Evolutionary conservation across 106 monocot species (phyloP).

Genomic region (Dioscorea zingiberensis): DNA sequence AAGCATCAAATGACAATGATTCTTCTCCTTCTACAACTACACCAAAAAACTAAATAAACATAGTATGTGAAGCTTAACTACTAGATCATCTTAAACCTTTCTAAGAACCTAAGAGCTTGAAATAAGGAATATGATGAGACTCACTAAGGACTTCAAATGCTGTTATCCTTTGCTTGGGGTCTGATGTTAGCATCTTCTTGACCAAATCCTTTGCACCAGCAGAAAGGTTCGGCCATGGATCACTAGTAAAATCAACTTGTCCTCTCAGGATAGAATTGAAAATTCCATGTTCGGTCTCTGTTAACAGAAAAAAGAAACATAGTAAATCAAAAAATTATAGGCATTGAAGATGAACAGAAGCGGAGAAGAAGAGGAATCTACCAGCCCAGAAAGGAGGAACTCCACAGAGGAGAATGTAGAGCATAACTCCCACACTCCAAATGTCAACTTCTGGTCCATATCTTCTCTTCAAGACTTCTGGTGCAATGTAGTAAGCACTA

Average conservation of each 20-base stretch:
- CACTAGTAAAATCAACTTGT: slow-evolving; percentile 57
- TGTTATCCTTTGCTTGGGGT: slow-evolving; percentile 64
- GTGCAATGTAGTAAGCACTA: slow-evolving; percentile 69
- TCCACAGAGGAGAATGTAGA: slow-evolving; percentile 60
- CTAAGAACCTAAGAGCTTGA: background rate
- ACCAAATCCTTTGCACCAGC: slow-evolving; percentile 65
- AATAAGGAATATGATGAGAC: slow-evolving; percentile 10
- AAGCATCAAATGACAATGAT: no score
- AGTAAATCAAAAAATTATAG: background rate
- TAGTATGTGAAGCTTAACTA: no score
- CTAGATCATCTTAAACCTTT: no score
- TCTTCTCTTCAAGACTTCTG: slow-evolving; percentile 59
- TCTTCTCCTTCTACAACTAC: no score
- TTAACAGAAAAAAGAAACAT: background rate
- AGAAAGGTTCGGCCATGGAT: slow-evolving; percentile 77
- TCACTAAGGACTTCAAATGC: slow-evolving; percentile 69
- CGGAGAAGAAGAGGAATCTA: slow-evolving; percentile 4
- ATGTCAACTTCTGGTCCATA: slow-evolving; percentile 64
- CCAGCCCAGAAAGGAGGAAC: slow-evolving; percentile 79
- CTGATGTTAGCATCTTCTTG: slow-evolving; percentile 54
- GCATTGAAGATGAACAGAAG: background rate
- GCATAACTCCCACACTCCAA: slow-evolving; percentile 66
- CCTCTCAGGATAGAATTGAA: slow-evolving; percentile 58
- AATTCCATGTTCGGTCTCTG: slow-evolving; percentile 62
- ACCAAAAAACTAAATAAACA: no score